Evolutionary conservation across 1,284 basidiomycete species (phyloP), one percentile per base, ranked within the genome.

Genomic region (Trametes pubescens): DNA sequence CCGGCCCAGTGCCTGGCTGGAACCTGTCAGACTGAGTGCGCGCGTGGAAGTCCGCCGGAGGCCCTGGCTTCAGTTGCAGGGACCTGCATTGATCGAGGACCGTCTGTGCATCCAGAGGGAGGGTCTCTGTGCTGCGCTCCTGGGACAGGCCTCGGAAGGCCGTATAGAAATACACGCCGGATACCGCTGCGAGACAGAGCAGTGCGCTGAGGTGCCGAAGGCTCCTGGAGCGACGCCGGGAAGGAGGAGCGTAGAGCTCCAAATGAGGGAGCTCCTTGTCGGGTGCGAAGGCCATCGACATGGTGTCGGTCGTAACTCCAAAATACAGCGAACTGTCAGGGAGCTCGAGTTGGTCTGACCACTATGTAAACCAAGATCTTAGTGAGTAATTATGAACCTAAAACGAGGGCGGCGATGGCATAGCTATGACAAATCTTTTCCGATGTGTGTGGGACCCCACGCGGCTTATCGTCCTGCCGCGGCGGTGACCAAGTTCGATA

Each of bases 11-110:
- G 0, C 82, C 84, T 2, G 71, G 67, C 13, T 81, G 84, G 67
- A 78, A 87, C 22, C 87, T 78, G 69, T 90, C 87, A 1, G 81
- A 86, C 34, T 75, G 67, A 5, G 73, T 79, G 40, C 87, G 76
- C 51, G 74, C 68, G 56, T 77, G 70, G 68, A 84, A 85, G 55
- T 77, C 70, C 0, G 72, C 66, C 2, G 82, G 75, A 10, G 82
- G 78, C 1, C 79, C 77, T 14, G 81, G 80, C 43, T 62, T 71
- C 0, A 68, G 52, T 13, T 70, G 53, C 14, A 77, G 62, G 10
- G 73, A 68, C 8, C 65, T 68, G 59, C 77, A 78, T 37, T 70
- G 72, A 32, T 67, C 62, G 54, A 75, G 55, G n/a, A 71, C 67
- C 2, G 67, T 46, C 13, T 64, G 43, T 0, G 69, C 72, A 18